phyloP scores from a whole-genome alignment of 352 stramenopile species.

The Salisapilia sapeloensis region DNA sequence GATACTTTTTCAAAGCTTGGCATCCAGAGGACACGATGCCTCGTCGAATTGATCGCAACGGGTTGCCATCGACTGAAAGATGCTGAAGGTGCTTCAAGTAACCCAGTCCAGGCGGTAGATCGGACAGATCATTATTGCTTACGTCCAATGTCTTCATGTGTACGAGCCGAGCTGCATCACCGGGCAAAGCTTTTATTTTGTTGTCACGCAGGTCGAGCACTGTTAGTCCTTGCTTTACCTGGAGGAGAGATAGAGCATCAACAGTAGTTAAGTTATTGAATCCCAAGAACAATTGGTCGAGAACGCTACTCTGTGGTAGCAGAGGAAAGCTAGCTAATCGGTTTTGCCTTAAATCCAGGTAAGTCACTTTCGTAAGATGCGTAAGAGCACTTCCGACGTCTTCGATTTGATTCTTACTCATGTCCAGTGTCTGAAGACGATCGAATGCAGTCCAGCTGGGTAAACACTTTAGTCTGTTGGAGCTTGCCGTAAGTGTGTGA shows the following conservation, averaged over 20 bases:
- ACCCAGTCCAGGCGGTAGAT: constrained; percentile 53
- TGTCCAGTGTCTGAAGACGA: constrained; percentile 33
- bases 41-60: constrained; percentile 49
- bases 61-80: constrained; percentile 59
- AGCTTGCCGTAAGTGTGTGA: constrained; percentile 33
- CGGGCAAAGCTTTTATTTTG: constrained; percentile 37
- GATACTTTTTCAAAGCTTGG: constrained; percentile 68
- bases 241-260: constrained; percentile 33
- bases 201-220: constrained; percentile 73
- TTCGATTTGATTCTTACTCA: constrained; percentile 65
- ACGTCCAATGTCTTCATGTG: constrained; percentile 69
- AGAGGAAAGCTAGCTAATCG: constrained; percentile 36
- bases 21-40: constrained; percentile 43
- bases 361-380: constrained; percentile 26
- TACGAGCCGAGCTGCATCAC: constrained; percentile 31
- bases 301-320: constrained; percentile 22
- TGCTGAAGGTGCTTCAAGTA: constrained; percentile 69
- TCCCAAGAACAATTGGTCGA: constrained; percentile 67
- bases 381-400: constrained; percentile 19
- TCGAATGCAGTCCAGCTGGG: constrained; percentile 30
- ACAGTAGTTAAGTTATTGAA: constrained; percentile 50
- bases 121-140: constrained; percentile 62
- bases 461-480: constrained; percentile 35
- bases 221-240: constrained; percentile 44
- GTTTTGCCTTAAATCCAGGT: constrained; percentile 63